A percentile compares a stretch with the other conserved stretches of the same genome.
Conservation (phyloP, 2,329 filamentous ascomycete genomes). For the Penicillium sp. region DNA sequence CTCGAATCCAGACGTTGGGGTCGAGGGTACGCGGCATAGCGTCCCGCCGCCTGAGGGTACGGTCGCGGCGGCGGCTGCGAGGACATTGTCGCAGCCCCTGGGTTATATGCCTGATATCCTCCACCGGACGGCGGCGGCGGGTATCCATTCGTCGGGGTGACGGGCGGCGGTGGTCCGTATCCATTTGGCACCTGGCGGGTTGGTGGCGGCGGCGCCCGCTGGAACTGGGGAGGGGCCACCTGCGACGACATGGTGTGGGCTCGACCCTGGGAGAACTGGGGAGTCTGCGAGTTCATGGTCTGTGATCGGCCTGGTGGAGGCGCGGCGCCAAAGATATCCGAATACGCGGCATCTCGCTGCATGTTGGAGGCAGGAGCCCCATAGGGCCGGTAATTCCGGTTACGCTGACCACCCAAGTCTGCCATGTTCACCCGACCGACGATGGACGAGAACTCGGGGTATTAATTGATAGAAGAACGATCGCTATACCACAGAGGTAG, state of each 20-base stretch:
- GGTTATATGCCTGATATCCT: slow-evolving; percentile 40
- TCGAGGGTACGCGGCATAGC: slow-evolving; percentile 68
- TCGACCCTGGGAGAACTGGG: slow-evolving; percentile 63
- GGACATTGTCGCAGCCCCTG: slow-evolving; percentile 32
- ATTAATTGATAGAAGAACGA: slow-evolving; percentile 6
- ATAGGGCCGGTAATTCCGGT: slow-evolving; percentile 59
- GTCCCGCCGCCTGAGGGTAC: slow-evolving; percentile 52
- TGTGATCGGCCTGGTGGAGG: slow-evolving; percentile 87
- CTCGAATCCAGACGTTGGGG: slow-evolving; percentile 68
- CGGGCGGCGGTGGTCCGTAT: slow-evolving; percentile 41
- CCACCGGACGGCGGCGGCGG: slow-evolving; percentile 39
- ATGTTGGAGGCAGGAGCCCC: slow-evolving; percentile 54
- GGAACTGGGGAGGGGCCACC: slow-evolving; percentile 43
- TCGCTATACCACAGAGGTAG: slow-evolving; percentile 5
- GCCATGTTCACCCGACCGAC: slow-evolving; percentile 50
- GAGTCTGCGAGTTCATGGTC: slow-evolving; percentile 83
- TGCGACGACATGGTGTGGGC: slow-evolving; percentile 74
- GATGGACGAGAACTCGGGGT: slow-evolving; percentile 1
- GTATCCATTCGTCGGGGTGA: slow-evolving; percentile 35
- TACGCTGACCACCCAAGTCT: slow-evolving; percentile 63
- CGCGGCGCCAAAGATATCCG: slow-evolving; percentile 87
- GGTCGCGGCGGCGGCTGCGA: slow-evolving; percentile 59
- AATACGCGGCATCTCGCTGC: slow-evolving; percentile 92
- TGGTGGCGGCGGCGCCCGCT: slow-evolving; percentile 42
- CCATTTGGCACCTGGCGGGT: slow-evolving; percentile 46